Conservation (phyloP, 495 filamentous ascomycete species). For the Hypoxylon fragiforme region DNA sequence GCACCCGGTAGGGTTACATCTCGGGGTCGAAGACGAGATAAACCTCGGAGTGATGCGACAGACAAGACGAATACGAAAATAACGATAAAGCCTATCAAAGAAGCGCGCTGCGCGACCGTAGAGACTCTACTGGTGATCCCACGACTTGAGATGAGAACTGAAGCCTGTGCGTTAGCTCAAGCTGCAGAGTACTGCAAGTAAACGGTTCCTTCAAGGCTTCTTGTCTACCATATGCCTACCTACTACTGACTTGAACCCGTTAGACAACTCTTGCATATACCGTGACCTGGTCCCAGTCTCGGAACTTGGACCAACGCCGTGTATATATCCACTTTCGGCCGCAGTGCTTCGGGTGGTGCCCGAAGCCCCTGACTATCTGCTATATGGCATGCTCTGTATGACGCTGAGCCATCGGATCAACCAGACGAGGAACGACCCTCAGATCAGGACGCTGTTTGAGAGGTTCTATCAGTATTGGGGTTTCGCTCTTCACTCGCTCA, state of each 20-base stretch:
- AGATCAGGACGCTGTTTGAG: constrained; percentile 18
- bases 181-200: constrained; percentile 25
- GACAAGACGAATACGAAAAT: neutral
- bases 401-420: constrained; percentile 42
- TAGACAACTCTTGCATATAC: constrained; percentile 42
- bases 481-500: constrained; percentile 38
- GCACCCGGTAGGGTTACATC: constrained; percentile 36
- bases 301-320: constrained; percentile 37
- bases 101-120: neutral
- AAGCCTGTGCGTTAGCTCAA: constrained; percentile 2
- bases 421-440: constrained; percentile 10
- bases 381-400: constrained; percentile 39
- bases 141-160: neutral
- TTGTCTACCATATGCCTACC: too few species aligned
- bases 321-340: constrained; percentile 36
- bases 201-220: too few species aligned
- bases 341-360: constrained; percentile 18
- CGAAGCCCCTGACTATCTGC: constrained; percentile 31
- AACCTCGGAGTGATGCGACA: neutral
- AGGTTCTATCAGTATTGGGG: constrained; percentile 42
- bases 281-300: constrained; percentile 28
- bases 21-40: constrained; percentile 13
- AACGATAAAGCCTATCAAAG: neutral
- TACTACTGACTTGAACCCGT: constrained; percentile 2
- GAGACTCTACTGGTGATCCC: neutral